These are phyloP conservation scores for Hibiscus trionum DNA, from an alignment of 345 rosid genomes.

Conservation along the genomic window DNA sequence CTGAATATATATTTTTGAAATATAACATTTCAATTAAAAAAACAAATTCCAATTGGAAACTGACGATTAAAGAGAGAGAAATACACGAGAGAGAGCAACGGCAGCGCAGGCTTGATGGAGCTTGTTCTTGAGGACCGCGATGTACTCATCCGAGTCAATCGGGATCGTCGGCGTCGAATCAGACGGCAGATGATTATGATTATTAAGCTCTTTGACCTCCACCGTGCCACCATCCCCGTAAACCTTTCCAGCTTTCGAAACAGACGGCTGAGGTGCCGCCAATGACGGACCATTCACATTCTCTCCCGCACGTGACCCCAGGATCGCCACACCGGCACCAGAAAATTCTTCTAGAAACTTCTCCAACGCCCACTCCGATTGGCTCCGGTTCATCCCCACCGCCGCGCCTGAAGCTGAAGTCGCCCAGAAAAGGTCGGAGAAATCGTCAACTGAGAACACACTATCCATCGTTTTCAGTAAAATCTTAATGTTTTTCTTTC, in stretches of 20 bases:
- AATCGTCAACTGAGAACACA: slow-evolving; percentile 61
- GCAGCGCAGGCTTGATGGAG: slow-evolving; percentile 79
- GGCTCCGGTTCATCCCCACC: slow-evolving; percentile 47
- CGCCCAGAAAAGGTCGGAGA: slow-evolving; percentile 56
- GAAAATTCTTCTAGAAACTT: slow-evolving; percentile 43
- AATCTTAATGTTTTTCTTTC: background rate
- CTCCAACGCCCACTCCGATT: slow-evolving; percentile 70
- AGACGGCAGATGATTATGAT: slow-evolving; percentile 22
- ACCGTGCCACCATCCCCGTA: slow-evolving; percentile 39
- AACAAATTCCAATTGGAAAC: background rate
- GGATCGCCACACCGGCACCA: slow-evolving; percentile 21
- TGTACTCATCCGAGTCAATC: slow-evolving; percentile 43
- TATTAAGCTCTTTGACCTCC: slow-evolving; percentile 28
- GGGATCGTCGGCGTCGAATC: slow-evolving; percentile 25
- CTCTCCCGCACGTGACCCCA: slow-evolving; percentile 20
- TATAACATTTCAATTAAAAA: background rate
- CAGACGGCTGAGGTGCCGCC: slow-evolving; percentile 29
- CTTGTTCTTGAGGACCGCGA: slow-evolving; percentile 49
- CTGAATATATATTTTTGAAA: slow-evolving; percentile 20
- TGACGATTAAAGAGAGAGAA: background rate
- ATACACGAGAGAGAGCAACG: slow-evolving; percentile 46
- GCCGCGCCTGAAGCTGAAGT: slow-evolving; percentile 22
- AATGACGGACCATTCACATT: slow-evolving; percentile 27
- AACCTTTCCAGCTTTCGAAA: slow-evolving; percentile 25
- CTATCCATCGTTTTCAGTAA: slow-evolving; percentile 35